Base-by-base conservation (phyloP, 1,284 basidiomycete genomes). In the Earliella scabrosa region DNA sequence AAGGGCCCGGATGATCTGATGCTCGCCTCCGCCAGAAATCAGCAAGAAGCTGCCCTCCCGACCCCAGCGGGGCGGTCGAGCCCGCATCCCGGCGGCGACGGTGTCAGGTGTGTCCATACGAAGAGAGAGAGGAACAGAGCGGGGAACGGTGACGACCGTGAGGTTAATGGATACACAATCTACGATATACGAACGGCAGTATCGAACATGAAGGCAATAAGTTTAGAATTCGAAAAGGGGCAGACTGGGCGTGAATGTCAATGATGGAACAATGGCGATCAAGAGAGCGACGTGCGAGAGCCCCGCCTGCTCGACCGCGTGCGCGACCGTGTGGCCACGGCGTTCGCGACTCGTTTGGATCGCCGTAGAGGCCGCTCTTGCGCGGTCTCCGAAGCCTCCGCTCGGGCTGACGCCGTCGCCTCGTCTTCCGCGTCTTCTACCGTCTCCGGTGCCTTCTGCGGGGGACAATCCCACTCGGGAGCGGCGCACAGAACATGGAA, bases 311-410 rank as follows among this genome's bases (percentile, higher is more conserved):
- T 69, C 26, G 71, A 71, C 34, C 73, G 72, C 50, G 71, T 71
- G 43, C 70, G 79, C 43, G 77, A 72, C 48, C 80, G 75, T 16
- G 79, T 77, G 45, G 80, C 79, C 39, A 76, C 68, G 10, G 83
- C 81, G 58, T 82, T 77, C 36, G 85, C 86, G 24, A 88, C 86
- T 51, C 87, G 76, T 72, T 83, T 87, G 55, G 87, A 90, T 57
- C 88, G 78, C 24, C 88, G 78, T 52, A 89, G 67, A 1, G 76
- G 68, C n/a, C 63, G 65, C 29, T 69, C 67, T 13, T 56, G 65
- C 23, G 45, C 47, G 29, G 31, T 38, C 21, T 63, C 60, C 35
- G 59, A 43, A 13, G 36, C 18, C n/a, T 53, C n/a, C 55, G 44
- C 49, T 31, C 23, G 35, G 44, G 4, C 29, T 7, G 51, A 32